These are phyloP conservation scores for Schrenkiella parvula DNA, from an alignment of 345 rosid species.

Conservation along the genomic window DNA sequence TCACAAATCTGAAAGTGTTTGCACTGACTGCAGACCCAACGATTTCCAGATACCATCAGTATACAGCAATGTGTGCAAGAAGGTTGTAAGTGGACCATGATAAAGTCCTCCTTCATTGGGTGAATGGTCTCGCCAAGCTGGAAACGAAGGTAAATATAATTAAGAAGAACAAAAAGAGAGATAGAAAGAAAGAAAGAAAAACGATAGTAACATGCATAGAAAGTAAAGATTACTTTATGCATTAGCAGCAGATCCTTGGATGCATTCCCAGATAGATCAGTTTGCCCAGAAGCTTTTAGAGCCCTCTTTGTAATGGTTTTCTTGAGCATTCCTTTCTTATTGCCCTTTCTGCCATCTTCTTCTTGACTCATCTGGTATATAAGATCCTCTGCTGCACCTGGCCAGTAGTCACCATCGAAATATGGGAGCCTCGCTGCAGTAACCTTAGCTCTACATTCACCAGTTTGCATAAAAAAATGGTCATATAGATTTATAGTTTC, in stretches of 20 bases:
- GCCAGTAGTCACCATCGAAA: slow-evolving; percentile 99
- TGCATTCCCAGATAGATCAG: slow-evolving; percentile 90
- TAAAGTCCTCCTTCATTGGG: slow-evolving; percentile 99
- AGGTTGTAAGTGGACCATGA: slow-evolving; percentile 98
- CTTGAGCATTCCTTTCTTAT: slow-evolving; percentile 83
- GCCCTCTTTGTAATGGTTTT: slow-evolving; percentile 95
- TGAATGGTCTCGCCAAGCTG: slow-evolving; percentile 99
- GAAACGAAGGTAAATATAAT: slow-evolving; percentile 6
- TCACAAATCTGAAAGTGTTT: slow-evolving; percentile 94
- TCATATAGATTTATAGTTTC: slow-evolving; percentile 86
- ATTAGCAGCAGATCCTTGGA: slow-evolving; percentile 94
- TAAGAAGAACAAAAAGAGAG: background rate
- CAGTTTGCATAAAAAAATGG: slow-evolving; percentile 80
- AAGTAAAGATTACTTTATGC: slow-evolving; percentile 69
- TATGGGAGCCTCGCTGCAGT: slow-evolving; percentile 98
- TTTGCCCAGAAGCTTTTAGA: slow-evolving; percentile 94
- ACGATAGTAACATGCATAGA: background rate
- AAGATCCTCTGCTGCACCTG: slow-evolving; percentile 99
- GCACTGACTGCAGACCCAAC: slow-evolving; percentile 94
- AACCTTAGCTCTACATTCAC: slow-evolving; percentile 89
- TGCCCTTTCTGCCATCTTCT: slow-evolving; percentile 91
- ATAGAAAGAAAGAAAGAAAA: background rate
- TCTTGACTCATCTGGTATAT: slow-evolving; percentile 93
- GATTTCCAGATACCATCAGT: slow-evolving; percentile 87
- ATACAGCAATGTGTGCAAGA: slow-evolving; percentile 88